Evolutionary conservation across 352 stramenopile genomes (phyloP).

Genomic region (Globisporangium nagaii): DNA sequence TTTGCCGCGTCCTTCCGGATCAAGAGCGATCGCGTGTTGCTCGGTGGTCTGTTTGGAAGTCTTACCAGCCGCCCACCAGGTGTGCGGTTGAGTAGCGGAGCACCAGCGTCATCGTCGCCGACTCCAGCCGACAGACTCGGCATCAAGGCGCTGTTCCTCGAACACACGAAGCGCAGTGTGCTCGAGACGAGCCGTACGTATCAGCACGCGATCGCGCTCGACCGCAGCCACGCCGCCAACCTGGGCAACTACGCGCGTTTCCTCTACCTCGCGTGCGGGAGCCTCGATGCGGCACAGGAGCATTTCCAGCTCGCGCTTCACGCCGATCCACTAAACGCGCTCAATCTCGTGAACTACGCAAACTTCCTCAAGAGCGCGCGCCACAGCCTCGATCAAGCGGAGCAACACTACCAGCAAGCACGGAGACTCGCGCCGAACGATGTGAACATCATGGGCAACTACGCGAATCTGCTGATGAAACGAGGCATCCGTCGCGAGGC

Average conservation of each 20-base stretch:
- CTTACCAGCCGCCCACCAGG: not conserved
- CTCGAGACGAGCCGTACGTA: constrained; percentile 26
- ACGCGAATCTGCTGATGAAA: constrained; percentile 24
- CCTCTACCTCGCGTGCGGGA: constrained; percentile 15
- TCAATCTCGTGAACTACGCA: constrained; percentile 24
- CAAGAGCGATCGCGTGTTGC: constrained; percentile 22
- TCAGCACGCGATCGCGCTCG: constrained; percentile 23
- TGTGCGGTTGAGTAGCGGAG: not conserved
- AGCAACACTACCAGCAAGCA: constrained; percentile 23
- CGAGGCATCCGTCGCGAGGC: not conserved
- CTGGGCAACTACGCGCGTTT: constrained; percentile 40
- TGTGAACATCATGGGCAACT: constrained; percentile 21
- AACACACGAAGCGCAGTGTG: constrained; percentile 17
- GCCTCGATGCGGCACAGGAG: constrained; percentile 15
- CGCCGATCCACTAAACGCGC: constrained; percentile 12
- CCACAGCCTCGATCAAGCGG: constrained; percentile 17
- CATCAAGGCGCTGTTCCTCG: constrained; percentile 39
- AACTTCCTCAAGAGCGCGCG: constrained; percentile 25
- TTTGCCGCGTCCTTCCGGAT: constrained; percentile 25
- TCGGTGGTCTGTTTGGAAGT: not conserved
- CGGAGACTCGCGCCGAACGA: constrained; percentile 16
- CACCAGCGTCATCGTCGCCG: not conserved
- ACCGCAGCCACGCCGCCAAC: constrained; percentile 22
- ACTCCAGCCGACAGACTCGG: constrained; percentile 31
- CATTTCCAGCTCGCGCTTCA: constrained; percentile 22